phyloP scores from a whole-genome alignment of 2,329 filamentous ascomycete genomes.

The Cladophialophora chaetospira region DNA sequence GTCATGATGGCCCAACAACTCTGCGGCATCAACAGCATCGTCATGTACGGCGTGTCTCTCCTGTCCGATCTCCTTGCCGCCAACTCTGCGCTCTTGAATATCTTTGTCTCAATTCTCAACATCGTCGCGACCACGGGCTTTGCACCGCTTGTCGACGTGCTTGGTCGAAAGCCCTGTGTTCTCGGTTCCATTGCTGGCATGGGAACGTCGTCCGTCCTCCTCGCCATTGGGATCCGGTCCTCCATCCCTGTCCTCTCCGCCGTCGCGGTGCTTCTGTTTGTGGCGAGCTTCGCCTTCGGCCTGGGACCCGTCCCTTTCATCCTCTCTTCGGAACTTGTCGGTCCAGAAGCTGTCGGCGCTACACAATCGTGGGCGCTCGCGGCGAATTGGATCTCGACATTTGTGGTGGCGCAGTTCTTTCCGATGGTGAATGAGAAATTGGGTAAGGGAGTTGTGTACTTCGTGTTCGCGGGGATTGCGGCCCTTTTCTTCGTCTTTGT shows the following conservation, averaged over 20 bases:
- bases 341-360: constrained; percentile 84
- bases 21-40: constrained; percentile 85
- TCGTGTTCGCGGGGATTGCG: constrained; percentile 81
- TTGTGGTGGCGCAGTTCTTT: constrained; percentile 92
- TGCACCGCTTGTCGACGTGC: constrained; percentile 76
- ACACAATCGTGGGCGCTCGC: constrained; percentile 86
- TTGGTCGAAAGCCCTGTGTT: constrained; percentile 84
- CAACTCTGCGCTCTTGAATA: constrained; percentile 80
- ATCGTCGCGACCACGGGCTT: constrained; percentile 78
- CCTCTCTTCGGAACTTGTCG: constrained; percentile 85
- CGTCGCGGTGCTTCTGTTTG: constrained; percentile 79
- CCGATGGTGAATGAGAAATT: constrained; percentile 78
- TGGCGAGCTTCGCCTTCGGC: constrained; percentile 85
- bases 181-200: constrained; percentile 82
- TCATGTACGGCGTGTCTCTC: constrained; percentile 97
- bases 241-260: constrained; percentile 75
- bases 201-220: constrained; percentile 72
- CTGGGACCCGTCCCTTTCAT: constrained; percentile 95
- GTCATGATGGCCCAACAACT: constrained; percentile 94
- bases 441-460: constrained; percentile 81
- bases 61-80: constrained; percentile 78
- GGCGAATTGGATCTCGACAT: constrained; percentile 88
- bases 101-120: constrained; percentile 84
- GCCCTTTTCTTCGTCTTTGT: constrained; percentile 72
- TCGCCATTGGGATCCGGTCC: constrained; percentile 78